phyloP scores from a whole-genome alignment of 2,329 filamentous ascomycete genomes.

The Xylariaceae sp. region DNA sequence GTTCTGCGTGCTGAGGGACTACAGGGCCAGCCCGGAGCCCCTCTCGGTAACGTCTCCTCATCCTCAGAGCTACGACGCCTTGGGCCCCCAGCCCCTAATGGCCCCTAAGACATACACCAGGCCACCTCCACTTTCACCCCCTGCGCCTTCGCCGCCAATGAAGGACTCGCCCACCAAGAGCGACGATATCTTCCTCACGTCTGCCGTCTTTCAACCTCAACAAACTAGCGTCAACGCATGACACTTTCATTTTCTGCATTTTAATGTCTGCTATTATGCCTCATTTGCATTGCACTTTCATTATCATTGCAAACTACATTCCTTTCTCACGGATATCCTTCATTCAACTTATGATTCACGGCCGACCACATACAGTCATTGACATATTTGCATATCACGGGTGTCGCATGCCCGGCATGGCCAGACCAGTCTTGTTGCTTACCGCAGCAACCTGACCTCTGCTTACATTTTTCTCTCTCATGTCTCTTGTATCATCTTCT shows the following conservation, averaged over 20 bases:
- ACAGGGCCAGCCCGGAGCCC: conserved; percentile 16
- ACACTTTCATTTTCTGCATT: too few species aligned
- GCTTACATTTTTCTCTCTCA: not conserved
- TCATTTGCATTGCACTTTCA: conserved; percentile 5
- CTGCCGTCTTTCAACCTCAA: conserved; percentile 44
- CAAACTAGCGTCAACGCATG: conserved; percentile 12
- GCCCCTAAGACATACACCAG: conserved; percentile 20
- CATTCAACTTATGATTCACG: conserved; percentile 26
- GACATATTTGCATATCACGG: conserved; percentile 16
- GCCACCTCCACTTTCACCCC: conserved; percentile 30
- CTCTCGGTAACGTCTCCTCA: conserved; percentile 24
- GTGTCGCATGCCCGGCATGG: too few species aligned
- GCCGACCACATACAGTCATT: conserved; percentile 23
- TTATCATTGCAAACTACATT: not conserved
- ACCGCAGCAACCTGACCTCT: not conserved
- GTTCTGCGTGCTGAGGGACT: conserved; percentile 43
- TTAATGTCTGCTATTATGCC: too few species aligned
- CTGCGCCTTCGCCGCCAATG: conserved; percentile 32
- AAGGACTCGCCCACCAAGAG: conserved; percentile 29
- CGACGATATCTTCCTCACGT: conserved; percentile 41
- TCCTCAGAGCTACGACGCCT: conserved; percentile 46
- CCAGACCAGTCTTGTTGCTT: conserved; percentile 1
- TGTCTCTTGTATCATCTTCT: not conserved
- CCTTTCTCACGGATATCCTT: conserved; percentile 11
- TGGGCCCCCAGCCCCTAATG: conserved; percentile 33